Evolutionary conservation across 169 alveolate species (phyloP).

Genomic region (Cytauxzoon felis): DNA sequence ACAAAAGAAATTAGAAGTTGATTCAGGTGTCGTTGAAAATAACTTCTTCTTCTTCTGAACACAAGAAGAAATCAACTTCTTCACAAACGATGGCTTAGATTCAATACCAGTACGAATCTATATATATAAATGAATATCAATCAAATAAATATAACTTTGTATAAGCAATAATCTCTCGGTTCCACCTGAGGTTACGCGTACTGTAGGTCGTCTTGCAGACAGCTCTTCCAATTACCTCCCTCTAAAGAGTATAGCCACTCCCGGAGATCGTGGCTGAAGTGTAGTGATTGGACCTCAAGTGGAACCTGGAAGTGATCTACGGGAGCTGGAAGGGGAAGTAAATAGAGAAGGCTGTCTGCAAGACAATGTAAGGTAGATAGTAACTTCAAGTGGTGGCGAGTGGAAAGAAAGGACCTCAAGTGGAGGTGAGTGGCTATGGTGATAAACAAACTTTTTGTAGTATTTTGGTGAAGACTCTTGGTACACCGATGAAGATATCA

Average conservation of each 20-base stretch:
- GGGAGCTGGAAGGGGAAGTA: too few relatives aligned
- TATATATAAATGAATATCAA: not conserved
- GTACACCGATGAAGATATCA: constrained; percentile 65
- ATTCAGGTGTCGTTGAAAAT: not conserved
- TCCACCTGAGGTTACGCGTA: not conserved
- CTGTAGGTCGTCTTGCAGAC: too few relatives aligned
- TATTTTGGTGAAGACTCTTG: constrained; percentile 74
- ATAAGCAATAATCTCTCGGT: not conserved
- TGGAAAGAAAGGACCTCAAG: too few relatives aligned
- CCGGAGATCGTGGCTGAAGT: too few relatives aligned
- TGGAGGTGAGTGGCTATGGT: not conserved
- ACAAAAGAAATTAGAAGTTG: constrained; percentile 28
- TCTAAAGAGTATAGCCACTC: too few relatives aligned
- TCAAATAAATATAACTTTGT: not conserved
- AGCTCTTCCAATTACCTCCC: too few relatives aligned
- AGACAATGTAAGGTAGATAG: too few relatives aligned
- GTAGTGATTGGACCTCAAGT: too few relatives aligned
- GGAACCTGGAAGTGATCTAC: too few relatives aligned
- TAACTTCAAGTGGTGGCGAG: too few relatives aligned
- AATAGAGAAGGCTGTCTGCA: too few relatives aligned
- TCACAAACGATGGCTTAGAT: constrained; percentile 19
- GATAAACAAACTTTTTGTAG: constrained; percentile 33
- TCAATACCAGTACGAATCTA: constrained; percentile 24
- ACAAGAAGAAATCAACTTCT: constrained; percentile 5
- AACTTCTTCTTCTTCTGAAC: constrained; percentile 21